These are phyloP conservation scores for Suillus tomentosus DNA, from an alignment of 768 basidiomycete species.

Conservation along the genomic window DNA sequence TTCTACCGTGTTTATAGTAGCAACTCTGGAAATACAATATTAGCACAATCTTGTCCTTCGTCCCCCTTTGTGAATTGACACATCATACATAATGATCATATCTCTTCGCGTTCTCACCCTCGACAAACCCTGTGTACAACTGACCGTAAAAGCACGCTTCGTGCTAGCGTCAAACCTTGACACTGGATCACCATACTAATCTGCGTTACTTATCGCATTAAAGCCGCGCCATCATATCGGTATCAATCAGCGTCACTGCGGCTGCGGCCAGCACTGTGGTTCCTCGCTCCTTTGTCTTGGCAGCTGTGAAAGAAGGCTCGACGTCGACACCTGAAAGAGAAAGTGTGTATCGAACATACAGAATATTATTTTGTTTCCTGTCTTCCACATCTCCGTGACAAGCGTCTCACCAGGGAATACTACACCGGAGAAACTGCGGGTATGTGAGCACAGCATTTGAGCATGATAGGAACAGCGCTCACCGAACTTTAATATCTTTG, in stretches of 20 bases:
- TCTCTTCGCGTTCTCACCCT: no score
- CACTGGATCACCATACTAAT: background rate
- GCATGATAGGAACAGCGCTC: slow-evolving; percentile 26
- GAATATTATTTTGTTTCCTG: slow-evolving; percentile 88
- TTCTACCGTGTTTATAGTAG: no score
- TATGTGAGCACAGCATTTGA: background rate
- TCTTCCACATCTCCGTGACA: slow-evolving; percentile 98
- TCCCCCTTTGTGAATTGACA: no score
- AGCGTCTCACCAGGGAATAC: slow-evolving; percentile 97
- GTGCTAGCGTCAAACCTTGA: no score
- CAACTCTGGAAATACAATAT: no score
- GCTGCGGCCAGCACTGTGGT: slow-evolving; percentile 74
- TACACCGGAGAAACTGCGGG: slow-evolving; percentile 75
- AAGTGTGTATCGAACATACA: slow-evolving; percentile 49
- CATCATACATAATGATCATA: no score
- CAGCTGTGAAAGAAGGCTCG: slow-evolving; percentile 46
- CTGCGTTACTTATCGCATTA: slow-evolving; percentile 31
- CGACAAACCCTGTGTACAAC: no score
- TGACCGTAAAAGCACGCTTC: no score
- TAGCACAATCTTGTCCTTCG: no score
- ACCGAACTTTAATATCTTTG: slow-evolving; percentile 95
- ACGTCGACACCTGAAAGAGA: background rate
- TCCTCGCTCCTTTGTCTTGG: slow-evolving; percentile 87
- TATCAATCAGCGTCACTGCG: slow-evolving; percentile 69
- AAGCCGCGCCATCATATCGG: slow-evolving; percentile 59